These are phyloP conservation scores for Russula virescens DNA, from an alignment of 768 basidiomycete genomes.

Conservation along the genomic window DNA sequence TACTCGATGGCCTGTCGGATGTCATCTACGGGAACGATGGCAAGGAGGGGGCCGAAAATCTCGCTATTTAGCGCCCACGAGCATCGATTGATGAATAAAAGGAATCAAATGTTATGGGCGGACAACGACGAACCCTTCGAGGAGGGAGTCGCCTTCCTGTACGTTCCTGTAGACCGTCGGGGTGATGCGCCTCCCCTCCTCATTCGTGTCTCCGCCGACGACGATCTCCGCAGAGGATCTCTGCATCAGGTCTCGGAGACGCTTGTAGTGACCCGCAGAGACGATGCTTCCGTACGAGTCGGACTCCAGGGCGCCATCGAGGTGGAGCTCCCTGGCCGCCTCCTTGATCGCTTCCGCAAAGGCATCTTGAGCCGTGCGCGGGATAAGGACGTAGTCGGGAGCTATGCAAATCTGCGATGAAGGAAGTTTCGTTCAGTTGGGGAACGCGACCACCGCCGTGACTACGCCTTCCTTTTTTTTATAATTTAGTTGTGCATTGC, in stretches of 20 bases:
- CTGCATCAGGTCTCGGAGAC: slow-evolving; percentile 47
- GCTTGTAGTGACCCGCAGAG: slow-evolving; percentile 46
- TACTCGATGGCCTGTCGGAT: slow-evolving; percentile 52
- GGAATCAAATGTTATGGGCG: background rate
- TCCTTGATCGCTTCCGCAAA: slow-evolving; percentile 43
- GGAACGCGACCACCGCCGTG: too few relatives aligned
- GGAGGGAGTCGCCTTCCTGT: slow-evolving; percentile 46
- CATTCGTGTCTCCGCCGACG: slow-evolving; percentile 43
- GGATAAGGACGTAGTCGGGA: slow-evolving; percentile 44
- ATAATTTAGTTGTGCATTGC: background rate
- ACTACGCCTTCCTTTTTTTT: background rate
- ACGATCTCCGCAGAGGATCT: slow-evolving; percentile 53
- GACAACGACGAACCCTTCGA: slow-evolving; percentile 50
- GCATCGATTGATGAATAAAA: background rate
- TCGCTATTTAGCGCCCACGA: slow-evolving; percentile 41
- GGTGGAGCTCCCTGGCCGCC: slow-evolving; percentile 46
- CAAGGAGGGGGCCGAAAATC: slow-evolving; percentile 66
- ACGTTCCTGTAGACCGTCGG: slow-evolving; percentile 58
- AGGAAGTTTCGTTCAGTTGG: background rate
- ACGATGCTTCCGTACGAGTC: slow-evolving; percentile 47
- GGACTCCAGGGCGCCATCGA: slow-evolving; percentile 44
- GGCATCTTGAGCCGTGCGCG: slow-evolving; percentile 38
- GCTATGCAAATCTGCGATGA: slow-evolving; percentile 34
- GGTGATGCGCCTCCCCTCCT: slow-evolving; percentile 41
- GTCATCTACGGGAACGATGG: slow-evolving; percentile 52